These are phyloP conservation scores for Aschersonia sp. DNA, from an alignment of 2,329 filamentous ascomycete genomes.

Conservation along the genomic window DNA sequence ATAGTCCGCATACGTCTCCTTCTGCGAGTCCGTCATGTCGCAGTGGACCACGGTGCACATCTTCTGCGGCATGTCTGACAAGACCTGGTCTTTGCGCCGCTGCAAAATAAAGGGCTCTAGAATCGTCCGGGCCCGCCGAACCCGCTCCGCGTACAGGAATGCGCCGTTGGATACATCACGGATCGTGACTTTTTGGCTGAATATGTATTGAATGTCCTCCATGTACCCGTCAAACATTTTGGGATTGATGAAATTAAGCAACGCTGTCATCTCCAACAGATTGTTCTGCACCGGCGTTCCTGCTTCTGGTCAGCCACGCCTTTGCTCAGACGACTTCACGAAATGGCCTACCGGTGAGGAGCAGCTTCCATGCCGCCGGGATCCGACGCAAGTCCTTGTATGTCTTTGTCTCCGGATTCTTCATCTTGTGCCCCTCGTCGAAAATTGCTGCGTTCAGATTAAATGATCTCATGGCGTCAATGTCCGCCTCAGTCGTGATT, in stretches of 20 bases:
- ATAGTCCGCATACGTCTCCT: conserved; percentile 53
- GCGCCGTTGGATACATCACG: conserved; percentile 67
- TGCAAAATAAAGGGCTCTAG: conserved; percentile 90
- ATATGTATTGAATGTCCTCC: conserved; percentile 72
- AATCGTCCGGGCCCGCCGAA: conserved; percentile 76
- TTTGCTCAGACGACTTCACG: background rate
- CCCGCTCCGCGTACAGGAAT: conserved; percentile 74
- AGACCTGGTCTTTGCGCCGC: conserved; percentile 81
- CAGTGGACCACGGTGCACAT: conserved; percentile 66
- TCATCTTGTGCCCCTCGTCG: conserved; percentile 88
- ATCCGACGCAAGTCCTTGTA: conserved; percentile 72
- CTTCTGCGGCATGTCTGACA: conserved; percentile 73
- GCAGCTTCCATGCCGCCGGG: conserved; percentile 64
- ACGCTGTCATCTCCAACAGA: conserved; percentile 74
- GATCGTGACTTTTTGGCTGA: conserved; percentile 81
- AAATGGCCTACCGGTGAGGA: conserved; percentile 37
- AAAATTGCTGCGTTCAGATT: conserved; percentile 52
- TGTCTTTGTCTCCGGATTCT: conserved; percentile 70
- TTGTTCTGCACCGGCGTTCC: conserved; percentile 94
- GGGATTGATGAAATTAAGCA: conserved; percentile 90
- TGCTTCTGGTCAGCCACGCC: conserved; percentile 23
- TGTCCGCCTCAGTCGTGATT: conserved; percentile 33
- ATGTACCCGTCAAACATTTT: conserved; percentile 62
- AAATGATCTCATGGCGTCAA: conserved; percentile 33
- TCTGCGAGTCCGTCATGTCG: conserved; percentile 59